Conservation (phyloP, 441 rosid species). For the Populus hybrid region DNA sequence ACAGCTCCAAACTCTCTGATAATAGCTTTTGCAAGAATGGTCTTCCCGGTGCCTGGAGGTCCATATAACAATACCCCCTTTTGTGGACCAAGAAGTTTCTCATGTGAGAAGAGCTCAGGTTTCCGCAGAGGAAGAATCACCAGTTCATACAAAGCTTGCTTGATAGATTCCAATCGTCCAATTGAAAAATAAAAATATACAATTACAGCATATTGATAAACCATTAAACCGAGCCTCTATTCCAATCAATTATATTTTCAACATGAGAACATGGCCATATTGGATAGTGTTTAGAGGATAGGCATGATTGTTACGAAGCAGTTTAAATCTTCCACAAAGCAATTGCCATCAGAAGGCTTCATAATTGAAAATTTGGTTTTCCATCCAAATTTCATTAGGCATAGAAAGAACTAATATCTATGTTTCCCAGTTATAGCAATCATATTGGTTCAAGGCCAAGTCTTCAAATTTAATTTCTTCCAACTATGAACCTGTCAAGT, state of each 20-base stretch:
- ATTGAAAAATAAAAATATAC: constrained; percentile 38
- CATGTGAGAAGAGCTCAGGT: constrained; percentile 80
- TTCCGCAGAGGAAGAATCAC: constrained; percentile 85
- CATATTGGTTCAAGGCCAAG: background rate
- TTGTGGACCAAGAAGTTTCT: constrained; percentile 90
- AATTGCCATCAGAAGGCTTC: background rate
- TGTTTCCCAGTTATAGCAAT: background rate
- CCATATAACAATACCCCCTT: constrained; percentile 93
- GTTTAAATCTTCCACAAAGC: background rate
- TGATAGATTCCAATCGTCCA: constrained; percentile 78
- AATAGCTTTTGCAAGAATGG: constrained; percentile 98
- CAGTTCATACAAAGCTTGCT: constrained; percentile 74
- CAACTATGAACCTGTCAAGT: background rate
- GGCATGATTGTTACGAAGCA: too few species aligned
- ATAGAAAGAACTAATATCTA: background rate
- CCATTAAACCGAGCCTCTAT: too few species aligned
- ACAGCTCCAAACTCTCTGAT: constrained; percentile 94
- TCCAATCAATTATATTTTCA: too few species aligned
- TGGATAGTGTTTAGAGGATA: too few species aligned
- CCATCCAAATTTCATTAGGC: background rate
- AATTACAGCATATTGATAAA: background rate
- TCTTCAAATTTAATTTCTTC: too few species aligned
- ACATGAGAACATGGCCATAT: background rate
- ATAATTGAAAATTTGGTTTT: background rate
- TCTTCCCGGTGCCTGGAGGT: constrained; percentile 98